Conservation (phyloP, 306 rosid species). For the Benincasa hispida region DNA sequence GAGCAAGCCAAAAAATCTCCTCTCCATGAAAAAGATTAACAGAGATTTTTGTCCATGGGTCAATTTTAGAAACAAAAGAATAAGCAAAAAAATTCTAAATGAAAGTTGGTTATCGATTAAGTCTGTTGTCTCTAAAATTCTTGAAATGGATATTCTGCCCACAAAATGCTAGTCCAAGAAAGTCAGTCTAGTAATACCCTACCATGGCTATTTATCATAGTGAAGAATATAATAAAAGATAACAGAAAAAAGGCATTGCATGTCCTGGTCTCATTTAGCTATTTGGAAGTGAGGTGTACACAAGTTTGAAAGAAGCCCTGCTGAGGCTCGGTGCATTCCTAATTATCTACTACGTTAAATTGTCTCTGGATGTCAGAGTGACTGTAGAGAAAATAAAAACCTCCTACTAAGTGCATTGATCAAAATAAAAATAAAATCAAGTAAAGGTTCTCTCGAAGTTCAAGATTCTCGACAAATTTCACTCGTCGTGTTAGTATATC, state of each 20-base stretch:
- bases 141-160: background rate
- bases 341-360: background rate
- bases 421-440: background rate
- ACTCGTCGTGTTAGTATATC: background rate
- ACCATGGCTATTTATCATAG: background rate
- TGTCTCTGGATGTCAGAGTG: background rate
- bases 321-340: background rate
- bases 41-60: background rate
- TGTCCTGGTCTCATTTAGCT: background rate
- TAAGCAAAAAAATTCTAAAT: background rate
- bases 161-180: background rate
- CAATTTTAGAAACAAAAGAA: background rate
- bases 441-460: background rate
- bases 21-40: background rate
- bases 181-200: background rate
- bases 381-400: background rate
- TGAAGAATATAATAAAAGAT: background rate
- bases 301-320: background rate
- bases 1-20: no score
- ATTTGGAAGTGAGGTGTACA: background rate
- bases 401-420: background rate
- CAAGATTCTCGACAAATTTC: background rate
- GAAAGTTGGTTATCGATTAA: background rate
- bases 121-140: background rate
- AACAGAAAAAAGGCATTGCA: background rate